Evolutionary conservation across 1,284 basidiomycete genomes (phyloP), one percentile per base, ranked within the genome.

Genomic region (Cronartium ribicola): DNA sequence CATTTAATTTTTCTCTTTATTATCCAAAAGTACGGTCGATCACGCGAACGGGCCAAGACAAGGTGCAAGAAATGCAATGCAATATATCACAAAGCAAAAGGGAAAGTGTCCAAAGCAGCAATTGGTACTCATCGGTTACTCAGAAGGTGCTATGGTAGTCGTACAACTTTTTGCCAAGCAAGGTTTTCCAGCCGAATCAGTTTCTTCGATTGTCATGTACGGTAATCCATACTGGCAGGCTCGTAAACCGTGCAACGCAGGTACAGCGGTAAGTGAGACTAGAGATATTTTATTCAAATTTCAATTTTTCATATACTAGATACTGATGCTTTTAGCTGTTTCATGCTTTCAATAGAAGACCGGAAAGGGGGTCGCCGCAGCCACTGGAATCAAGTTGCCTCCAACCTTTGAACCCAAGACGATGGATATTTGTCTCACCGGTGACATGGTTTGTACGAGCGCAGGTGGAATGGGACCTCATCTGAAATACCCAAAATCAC

Each of bases 331-430:
- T 14, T 51, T 14, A 20, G 22, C 48, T 13, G 11, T n/a, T 13
- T 51, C 13, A 6, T 55, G 29, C n/a, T 7, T 55, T 29, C n/a
- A 55, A 55, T 5, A 68, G 67, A 68, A 68, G 60, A 61, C 20
- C 1, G 67, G 67, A 44, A 68, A 60, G 37, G 55, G 67, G 29
- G 61, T 68, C 13, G 67, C 67, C 29, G 20, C 67, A n/a, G 20
- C n/a, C 5, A 40, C 39, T 11, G 65, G 44, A 36, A 61, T 68
- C 22, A 60, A 55, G 51, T 29, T 55, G 8, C 51, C 51, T 20
- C 51, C 51, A 20, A 1, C 7, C 14, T 55, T 55, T n/a, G 51
- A 17, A 20, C 14, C 17, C 13, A 61, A 61, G 37, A 61, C 60
- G n/a, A n/a, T 22, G 13, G 60, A 61, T 61, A 39, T 61, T 14